Conservation (phyloP, 768 basidiomycete genomes). For the Tylopilus rubrobrunneus region DNA sequence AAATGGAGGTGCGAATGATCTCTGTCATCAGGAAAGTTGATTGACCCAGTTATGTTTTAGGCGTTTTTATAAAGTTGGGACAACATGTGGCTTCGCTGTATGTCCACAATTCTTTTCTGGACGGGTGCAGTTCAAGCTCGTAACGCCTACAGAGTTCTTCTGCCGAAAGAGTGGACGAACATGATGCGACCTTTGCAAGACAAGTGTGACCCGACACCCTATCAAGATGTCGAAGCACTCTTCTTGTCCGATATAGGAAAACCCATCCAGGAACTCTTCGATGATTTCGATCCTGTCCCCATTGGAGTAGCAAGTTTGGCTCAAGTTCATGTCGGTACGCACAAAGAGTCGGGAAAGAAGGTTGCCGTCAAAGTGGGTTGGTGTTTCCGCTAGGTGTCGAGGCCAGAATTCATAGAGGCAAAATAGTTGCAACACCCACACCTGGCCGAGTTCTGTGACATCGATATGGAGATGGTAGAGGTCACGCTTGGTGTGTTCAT, state of each 20-base stretch:
- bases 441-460: conserved; percentile 84
- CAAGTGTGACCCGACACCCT: conserved; percentile 86
- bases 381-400: background rate
- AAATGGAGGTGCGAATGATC: conserved; percentile 66
- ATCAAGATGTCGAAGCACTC: conserved; percentile 70
- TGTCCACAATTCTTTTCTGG: conserved; percentile 23
- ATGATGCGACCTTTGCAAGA: conserved; percentile 74
- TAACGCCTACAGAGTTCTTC: conserved; percentile 38
- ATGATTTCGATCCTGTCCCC: conserved; percentile 80
- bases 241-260: conserved; percentile 77
- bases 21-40: background rate
- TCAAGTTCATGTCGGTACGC: conserved; percentile 86
- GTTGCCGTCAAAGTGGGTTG: conserved; percentile 81
- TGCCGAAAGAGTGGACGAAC: conserved; percentile 62
- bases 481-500: conserved; percentile 54
- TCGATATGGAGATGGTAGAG: conserved; percentile 87
- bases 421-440: conserved; percentile 85
- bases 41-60: conserved; percentile 30
- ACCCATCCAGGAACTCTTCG: conserved; percentile 71
- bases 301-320: conserved; percentile 96
- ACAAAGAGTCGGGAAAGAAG: conserved; percentile 62
- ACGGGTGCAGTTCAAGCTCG: conserved; percentile 13
- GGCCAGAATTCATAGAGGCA: conserved; percentile 5
- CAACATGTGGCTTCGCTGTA: conserved; percentile 79
- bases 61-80: conserved; percentile 85